These are phyloP conservation scores for Microbotryum scabiosae DNA, from an alignment of 1,284 basidiomycete species.

Conservation along the genomic window DNA sequence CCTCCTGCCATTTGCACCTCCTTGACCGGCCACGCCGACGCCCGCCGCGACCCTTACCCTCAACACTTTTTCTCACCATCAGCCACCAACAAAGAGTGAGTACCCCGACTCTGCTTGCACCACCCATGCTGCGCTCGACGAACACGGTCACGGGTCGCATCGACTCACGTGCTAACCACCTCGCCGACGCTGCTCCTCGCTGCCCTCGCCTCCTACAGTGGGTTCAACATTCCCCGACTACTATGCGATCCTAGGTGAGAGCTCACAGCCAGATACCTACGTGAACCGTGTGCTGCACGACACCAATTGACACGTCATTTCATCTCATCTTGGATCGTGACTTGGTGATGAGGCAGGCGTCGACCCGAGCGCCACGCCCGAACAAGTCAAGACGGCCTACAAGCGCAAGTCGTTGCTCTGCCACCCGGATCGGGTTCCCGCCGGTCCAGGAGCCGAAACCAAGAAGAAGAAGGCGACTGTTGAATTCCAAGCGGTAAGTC, in stretches of 20 bases:
- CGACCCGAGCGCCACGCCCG: conserved; percentile 52
- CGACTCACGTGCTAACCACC: too few relatives aligned
- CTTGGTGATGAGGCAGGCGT: conserved; percentile 36
- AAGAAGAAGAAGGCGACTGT: conserved; percentile 20
- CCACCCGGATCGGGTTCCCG: conserved; percentile 28
- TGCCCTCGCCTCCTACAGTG: background rate
- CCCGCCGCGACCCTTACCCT: too few relatives aligned
- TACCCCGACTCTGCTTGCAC: too few relatives aligned
- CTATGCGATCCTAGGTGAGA: conserved; percentile 25
- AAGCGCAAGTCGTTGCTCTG: conserved; percentile 42
- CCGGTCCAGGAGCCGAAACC: conserved; percentile 12
- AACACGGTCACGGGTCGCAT: too few relatives aligned
- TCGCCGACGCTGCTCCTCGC: background rate
- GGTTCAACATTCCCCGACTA: conserved; percentile 27
- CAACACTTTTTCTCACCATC: too few relatives aligned
- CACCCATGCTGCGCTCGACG: too few relatives aligned
- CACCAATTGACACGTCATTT: background rate
- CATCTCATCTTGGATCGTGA: background rate
- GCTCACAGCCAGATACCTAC: background rate
- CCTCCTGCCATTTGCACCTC: too few relatives aligned
- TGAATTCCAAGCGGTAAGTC: conserved; percentile 36
- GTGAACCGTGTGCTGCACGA: background rate
- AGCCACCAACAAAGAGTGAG: too few relatives aligned
- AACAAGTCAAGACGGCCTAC: conserved; percentile 71
- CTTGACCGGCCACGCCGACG: too few relatives aligned